These are phyloP conservation scores for Dothidotthia symphoricarpi DNA, from an alignment of 2,329 filamentous ascomycete genomes.

Conservation along the genomic window DNA sequence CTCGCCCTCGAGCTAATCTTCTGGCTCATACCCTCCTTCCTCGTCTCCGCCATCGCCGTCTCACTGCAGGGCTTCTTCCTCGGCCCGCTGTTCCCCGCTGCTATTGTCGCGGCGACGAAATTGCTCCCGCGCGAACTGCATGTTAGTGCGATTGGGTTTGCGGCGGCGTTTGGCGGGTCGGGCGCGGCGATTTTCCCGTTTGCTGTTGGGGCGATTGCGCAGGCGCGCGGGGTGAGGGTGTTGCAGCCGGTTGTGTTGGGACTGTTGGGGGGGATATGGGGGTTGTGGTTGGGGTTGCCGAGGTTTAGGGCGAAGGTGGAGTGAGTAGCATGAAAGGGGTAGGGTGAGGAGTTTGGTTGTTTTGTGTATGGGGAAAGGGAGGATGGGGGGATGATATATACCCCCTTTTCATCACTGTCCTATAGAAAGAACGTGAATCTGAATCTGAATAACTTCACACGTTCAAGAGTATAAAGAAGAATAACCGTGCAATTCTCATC, in stretches of 20 bases:
- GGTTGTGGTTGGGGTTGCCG: slow-evolving; percentile 54
- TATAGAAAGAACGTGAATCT: too few species aligned
- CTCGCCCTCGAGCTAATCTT: slow-evolving; percentile 69
- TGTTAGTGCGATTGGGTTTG: slow-evolving; percentile 77
- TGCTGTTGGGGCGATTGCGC: slow-evolving; percentile 66
- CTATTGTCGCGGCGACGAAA: slow-evolving; percentile 70
- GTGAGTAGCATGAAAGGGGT: too few species aligned
- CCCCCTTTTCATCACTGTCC: too few species aligned
- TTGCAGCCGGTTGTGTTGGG: slow-evolving; percentile 60
- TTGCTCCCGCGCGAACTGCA: slow-evolving; percentile 71
- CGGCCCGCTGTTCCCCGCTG: slow-evolving; percentile 75
- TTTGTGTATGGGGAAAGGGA: background rate
- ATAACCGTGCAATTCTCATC: too few species aligned
- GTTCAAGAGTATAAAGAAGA: too few species aligned
- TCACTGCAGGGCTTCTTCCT: slow-evolving; percentile 74
- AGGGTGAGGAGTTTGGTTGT: too few species aligned
- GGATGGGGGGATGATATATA: too few species aligned
- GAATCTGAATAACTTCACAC: too few species aligned
- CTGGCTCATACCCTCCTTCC: slow-evolving; percentile 77
- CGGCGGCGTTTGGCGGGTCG: slow-evolving; percentile 71
- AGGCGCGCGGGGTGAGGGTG: slow-evolving; percentile 58
- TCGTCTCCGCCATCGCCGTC: slow-evolving; percentile 70
- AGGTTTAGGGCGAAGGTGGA: slow-evolving; percentile 47
- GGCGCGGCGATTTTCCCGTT: slow-evolving; percentile 68
- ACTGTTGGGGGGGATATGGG: slow-evolving; percentile 51